Evolutionary conservation across 257 asterid genomes (phyloP).

Genomic region (Paulownia fortunei): DNA sequence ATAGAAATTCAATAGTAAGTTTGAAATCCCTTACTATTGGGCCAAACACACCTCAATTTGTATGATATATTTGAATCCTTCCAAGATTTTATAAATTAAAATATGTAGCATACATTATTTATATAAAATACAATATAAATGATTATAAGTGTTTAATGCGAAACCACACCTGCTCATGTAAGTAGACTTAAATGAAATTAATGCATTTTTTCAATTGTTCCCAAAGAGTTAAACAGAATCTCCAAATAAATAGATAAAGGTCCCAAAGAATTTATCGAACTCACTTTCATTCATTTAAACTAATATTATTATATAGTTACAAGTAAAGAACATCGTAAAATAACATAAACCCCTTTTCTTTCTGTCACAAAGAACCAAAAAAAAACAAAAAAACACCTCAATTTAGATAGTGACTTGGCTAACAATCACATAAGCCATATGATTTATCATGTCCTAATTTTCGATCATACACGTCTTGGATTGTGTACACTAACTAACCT

Average conservation of each 20-base stretch:
- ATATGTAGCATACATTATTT: too few relatives aligned
- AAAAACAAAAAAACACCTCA: neutral
- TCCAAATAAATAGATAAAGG: neutral
- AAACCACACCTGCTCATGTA: neutral
- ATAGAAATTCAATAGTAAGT: too few relatives aligned
- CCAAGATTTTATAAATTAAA: too few relatives aligned
- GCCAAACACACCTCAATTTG: too few relatives aligned
- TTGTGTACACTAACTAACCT: constrained; percentile 51
- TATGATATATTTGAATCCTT: too few relatives aligned
- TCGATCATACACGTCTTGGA: neutral
- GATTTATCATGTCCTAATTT: neutral
- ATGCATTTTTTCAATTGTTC: too few relatives aligned
- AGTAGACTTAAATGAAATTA: neutral
- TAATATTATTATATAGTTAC: constrained; percentile 19
- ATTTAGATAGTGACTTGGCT: neutral
- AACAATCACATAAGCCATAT: neutral
- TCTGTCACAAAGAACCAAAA: neutral
- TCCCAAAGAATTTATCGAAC: neutral
- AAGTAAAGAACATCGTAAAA: constrained; percentile 1
- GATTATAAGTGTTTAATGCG: too few relatives aligned
- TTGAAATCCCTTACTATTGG: too few relatives aligned
- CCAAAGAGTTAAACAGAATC: neutral
- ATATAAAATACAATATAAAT: too few relatives aligned
- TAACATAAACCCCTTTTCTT: neutral
- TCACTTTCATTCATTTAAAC: neutral